Evolutionary conservation across 1,284 basidiomycete genomes (phyloP), one percentile per base, ranked within the genome.

Genomic region (Trichosporon sp.): DNA sequence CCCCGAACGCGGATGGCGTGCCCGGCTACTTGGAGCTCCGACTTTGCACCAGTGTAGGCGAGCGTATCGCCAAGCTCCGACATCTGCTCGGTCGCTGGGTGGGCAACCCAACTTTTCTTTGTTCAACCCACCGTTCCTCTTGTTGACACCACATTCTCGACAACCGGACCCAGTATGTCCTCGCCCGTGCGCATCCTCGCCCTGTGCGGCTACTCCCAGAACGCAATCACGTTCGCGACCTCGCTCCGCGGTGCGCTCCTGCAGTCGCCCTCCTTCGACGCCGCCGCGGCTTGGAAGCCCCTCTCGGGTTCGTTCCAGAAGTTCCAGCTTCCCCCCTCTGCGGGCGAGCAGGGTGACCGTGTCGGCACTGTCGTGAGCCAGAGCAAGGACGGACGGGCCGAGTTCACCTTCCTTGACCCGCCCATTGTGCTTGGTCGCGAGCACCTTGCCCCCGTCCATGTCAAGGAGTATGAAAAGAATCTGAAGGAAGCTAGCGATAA

Each of bases 191-290:
- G 80, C 70, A 76, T 81, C 32, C 73, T 81, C 71, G 74, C 76
- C 26, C 72, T 83, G 19, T 75, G 75, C 74, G 94, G 93, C 38
- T 93, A 91, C 80, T 89, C 91, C 3, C 93, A 95, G 81, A 94
- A 91, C 77, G 91, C 89, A 3, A 85, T 78, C 64, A 90, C 92
- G 75, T 91, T 93, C 82, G 90, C 87, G 79, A 93, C 92, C 84
- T 88, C 91, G 80, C 92, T 91, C 70, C 77, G 88, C 82, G 6
- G 38, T 10, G 67, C 68, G 6, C 65, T 70, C 12, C 69, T 70
- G 16, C 56, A 32, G 14, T 26, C 31, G 11, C 14, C 56, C 31
- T 6, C 32, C 31, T 32, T 14, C 31, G 10, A 35, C 31, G 26
- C 56, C 26, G 56, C 26, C 11, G 12, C 26, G 32, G n/a, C 56